Percentiles rank a stretch among this genome's conserved stretches.
Conservation (phyloP, 2,329 filamentous ascomycete species). For the Calycina herbarum region DNA sequence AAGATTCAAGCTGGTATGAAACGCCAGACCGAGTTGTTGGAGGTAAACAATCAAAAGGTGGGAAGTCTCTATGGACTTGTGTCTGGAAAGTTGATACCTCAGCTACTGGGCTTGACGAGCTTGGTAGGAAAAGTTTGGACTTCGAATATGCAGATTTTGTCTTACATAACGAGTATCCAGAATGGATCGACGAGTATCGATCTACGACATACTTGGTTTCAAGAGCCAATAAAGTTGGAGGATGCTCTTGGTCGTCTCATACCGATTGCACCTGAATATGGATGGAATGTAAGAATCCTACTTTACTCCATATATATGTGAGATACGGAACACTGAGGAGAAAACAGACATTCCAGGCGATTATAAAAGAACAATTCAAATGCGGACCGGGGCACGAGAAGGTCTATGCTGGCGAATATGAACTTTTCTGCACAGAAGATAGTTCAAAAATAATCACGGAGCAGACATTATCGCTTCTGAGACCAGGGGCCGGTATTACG, state of each 20-base stretch:
- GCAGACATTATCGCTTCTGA: not conserved
- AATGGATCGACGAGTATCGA: not conserved
- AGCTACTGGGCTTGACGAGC: not conserved
- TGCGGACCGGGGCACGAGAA: not conserved
- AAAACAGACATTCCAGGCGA: not conserved
- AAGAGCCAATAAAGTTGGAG: not conserved
- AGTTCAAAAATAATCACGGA: not conserved
- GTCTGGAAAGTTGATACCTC: not conserved
- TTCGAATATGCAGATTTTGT: not conserved
- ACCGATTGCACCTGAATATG: not conserved
- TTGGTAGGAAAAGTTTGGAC: not conserved
- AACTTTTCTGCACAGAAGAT: not conserved
- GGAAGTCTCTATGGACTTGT: not conserved
- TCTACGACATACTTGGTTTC: not conserved
- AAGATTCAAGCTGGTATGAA: not conserved
- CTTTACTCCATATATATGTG: not conserved
- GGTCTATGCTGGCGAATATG: not conserved
- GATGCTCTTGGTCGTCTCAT: not conserved
- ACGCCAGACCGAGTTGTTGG: not conserved
- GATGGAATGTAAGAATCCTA: not conserved
- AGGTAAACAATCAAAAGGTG: not conserved
- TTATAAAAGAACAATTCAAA: not conserved
- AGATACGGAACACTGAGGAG: not conserved
- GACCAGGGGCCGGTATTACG: not conserved
- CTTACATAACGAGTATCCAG: not conserved